Base-by-base conservation (phyloP, 106 monocot species). In the Chionographis japonica region DNA sequence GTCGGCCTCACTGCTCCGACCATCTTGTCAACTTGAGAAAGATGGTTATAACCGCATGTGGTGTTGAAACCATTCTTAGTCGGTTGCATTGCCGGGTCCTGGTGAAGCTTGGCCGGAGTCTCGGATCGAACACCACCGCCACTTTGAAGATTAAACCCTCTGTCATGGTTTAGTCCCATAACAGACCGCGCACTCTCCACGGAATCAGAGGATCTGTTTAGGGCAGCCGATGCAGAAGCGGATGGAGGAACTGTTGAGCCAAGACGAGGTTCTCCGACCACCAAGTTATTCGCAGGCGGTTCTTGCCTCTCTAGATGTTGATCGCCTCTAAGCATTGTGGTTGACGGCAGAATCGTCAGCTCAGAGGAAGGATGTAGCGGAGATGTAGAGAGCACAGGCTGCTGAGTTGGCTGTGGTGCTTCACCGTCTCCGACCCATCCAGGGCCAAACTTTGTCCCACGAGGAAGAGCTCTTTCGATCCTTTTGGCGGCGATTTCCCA, bases 371-470 rank as follows among this genome's bases (percentile, higher is more conserved):
- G 7, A 37, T 54, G 39, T 3, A 4, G 58, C 11, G 62, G 52
- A 38, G 66, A 71, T 71, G 62, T 40, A 37, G 61, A 40, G 0
- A 62, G 20, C 17, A 52, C 4, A 8, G 54, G 51, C 20, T 53
- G 56, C 14, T 39, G 61, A 40, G 41, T 64, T 38, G 12, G 20
- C 8, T 68, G 58, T 58, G 86, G 36, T 20, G 17, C 40, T 55
- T 79, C 86, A 56, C 37, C 27, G 3, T 83, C 83, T n/a, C 84
- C 77, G 36, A 88, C 67, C 88, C 83, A 84, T 11, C 83, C 84
- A 10, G 42, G 78, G 41, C 80, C 84, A 37, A 88, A 88, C 68
- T 77, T 80, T 61, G 72, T 72, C 12, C 80, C 84, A 20, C 77
- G 77, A 58, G 87, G 80, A 35, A 88, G 74, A n/a, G 41, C 74